Evolutionary conservation across 257 asterid species (phyloP), one percentile per base, ranked within the genome.

Genomic region (Solanum virginianum): DNA sequence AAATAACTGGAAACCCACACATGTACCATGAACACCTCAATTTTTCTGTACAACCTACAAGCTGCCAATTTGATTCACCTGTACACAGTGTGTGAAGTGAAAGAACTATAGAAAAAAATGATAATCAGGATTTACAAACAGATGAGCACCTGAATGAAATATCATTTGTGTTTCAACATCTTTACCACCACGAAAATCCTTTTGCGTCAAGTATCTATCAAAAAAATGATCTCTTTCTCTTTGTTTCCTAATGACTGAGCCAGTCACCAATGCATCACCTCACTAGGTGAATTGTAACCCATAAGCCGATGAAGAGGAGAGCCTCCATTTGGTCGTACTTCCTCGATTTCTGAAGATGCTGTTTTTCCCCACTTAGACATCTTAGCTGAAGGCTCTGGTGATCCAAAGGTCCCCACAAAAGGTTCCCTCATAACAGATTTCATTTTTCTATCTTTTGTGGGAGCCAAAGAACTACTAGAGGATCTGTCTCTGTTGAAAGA

Each of bases 261-360:
- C 47, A 29, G 83, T 79, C 83, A 79, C 65, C 83, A 79, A 15
- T 53, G 83, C 54, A 82, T 45, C 59, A 96, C 97, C 85, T 92
- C 90, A 83, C 98, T 91, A 6, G 92, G 89, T 4, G 97, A 90
- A 57, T 92, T 75, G 87, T 96, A 96, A 59, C 99, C 99, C 98
- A 96, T 94, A 39, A 96, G 92, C 83, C 91, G 92, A 86, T 96
- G 99, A 84, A 96, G 97, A 5, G 97, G 92, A 55, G 95, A 90
- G 55, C 90, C 91, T 45, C 92, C 75, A 1, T 84, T 43, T 83
- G 89, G 71, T 60, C 60, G 86, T 63, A 91, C 85, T 85, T 91
- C 94, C 84, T 92, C 91, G 26, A 90, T 93, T 86, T 91, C 95
- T 54, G 96, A 88, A 49, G 91, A 71, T 71, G 32, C 86, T 32